phyloP scores from a whole-genome alignment of 2,329 filamentous ascomycete genomes.

The Penicillium griseofulvum region DNA sequence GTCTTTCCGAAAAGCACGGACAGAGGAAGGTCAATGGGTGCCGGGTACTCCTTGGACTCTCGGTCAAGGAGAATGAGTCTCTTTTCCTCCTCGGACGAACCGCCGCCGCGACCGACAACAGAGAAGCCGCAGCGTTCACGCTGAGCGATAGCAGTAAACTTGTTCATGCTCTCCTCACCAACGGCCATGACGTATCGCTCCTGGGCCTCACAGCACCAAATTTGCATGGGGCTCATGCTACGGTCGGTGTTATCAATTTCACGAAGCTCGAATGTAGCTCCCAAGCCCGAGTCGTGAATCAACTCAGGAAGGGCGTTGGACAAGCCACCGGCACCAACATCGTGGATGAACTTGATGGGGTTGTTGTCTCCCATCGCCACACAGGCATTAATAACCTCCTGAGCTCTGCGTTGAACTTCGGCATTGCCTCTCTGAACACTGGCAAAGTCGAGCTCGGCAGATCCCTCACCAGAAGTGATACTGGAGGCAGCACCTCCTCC shows the following conservation, averaged over 20 bases:
- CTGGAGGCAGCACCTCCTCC: conserved; percentile 94
- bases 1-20: conserved; percentile 83
- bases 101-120: conserved; percentile 75
- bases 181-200: conserved; percentile 93
- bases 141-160: conserved; percentile 65
- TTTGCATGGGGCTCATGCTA: conserved; percentile 92
- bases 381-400: conserved; percentile 97
- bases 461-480: conserved; percentile 81
- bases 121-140: conserved; percentile 92
- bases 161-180: conserved; percentile 73
- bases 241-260: conserved; percentile 87
- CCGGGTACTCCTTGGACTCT: conserved; percentile 70
- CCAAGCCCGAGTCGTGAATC: conserved; percentile 86
- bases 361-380: conserved; percentile 77
- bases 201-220: conserved; percentile 97
- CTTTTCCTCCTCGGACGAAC: conserved; percentile 63
- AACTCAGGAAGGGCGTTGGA: conserved; percentile 83
- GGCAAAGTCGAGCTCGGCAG: conserved; percentile 90
- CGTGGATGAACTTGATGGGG: conserved; percentile 95
- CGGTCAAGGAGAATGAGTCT: conserved; percentile 78
- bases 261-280: conserved; percentile 89
- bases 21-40: conserved; percentile 86
- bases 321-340: conserved; percentile 89
- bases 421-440: conserved; percentile 97
- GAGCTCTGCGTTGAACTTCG: conserved; percentile 89